phyloP scores from a whole-genome alignment of 1,284 basidiomycete genomes.

The Leccinum discolor region DNA sequence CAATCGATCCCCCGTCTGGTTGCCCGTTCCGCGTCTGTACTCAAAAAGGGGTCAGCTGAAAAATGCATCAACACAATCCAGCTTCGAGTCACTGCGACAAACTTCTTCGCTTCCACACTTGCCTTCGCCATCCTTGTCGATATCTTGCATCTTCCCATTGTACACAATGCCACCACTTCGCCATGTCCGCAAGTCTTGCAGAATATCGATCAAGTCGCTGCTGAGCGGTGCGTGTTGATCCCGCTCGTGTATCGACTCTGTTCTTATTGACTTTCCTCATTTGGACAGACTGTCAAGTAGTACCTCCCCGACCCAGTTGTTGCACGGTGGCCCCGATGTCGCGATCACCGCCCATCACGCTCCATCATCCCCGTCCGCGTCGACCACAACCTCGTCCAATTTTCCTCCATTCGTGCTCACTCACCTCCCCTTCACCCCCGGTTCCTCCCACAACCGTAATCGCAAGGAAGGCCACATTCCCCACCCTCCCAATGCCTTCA shows the following conservation, averaged over 20 bases:
- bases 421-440: slow-evolving; percentile 31
- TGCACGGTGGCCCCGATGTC: slow-evolving; percentile 11
- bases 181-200: slow-evolving; percentile 36
- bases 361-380: slow-evolving; percentile 22
- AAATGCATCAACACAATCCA: slow-evolving; percentile 7
- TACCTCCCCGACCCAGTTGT: slow-evolving; percentile 1
- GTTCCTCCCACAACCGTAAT: slow-evolving; percentile 43
- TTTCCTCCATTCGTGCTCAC: slow-evolving; percentile 21
- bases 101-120: slow-evolving; percentile 1
- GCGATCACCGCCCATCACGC: slow-evolving; percentile 1
- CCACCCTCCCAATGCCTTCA: slow-evolving; percentile 84
- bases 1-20: slow-evolving; percentile 9
- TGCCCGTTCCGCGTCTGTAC: slow-evolving; percentile 22
- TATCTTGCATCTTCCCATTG: slow-evolving; percentile 9
- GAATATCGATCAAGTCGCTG: slow-evolving; percentile 39
- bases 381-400: slow-evolving; percentile 14
- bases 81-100: slow-evolving; percentile 5
- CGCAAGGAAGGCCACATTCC: slow-evolving; percentile 53
- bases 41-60: slow-evolving; percentile 36
- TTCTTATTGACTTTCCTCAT: slow-evolving; percentile 35
- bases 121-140: background rate
- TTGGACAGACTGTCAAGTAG: slow-evolving; percentile 26
- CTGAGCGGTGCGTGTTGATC: slow-evolving; percentile 27
- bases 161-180: slow-evolving; percentile 34
- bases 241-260: slow-evolving; percentile 9